Evolutionary conservation across 2,329 filamentous ascomycete genomes (phyloP), one percentile per base, ranked within the genome.

Genomic region (Neospermospora avenae): DNA sequence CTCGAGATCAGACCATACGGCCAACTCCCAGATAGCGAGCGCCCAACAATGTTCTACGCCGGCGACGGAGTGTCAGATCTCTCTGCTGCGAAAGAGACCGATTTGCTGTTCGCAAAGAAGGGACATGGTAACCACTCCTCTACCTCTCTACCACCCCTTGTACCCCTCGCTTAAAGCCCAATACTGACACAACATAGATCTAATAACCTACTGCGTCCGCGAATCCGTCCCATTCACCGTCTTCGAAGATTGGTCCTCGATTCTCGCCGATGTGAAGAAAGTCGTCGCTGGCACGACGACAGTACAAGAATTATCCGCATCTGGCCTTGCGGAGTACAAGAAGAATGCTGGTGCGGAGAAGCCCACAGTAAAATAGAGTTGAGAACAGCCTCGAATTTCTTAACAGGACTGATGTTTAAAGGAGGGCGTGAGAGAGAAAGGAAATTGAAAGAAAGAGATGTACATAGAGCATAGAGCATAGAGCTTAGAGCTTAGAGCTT

Each of bases 1-100:
- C 80, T 93, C 57, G 91, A 95, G 73, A 91, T 99, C 70, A 86
- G 90, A 66, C 91, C 91, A 55, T 98, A 98, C 76, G 87, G 88
- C 2, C 80, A 85, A 25, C 80, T 96, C 45, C 86, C 90, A 0
- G 80, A 80, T 14, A 74, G 79, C 34, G 76, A 89, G 70, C 83
- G 92, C 44, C 95, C 95, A 2, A 87, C 85, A 41, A 84, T 98
- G 77, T 91, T 98, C 74, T 99, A 99, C 71, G 93, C 95, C 34
- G 95, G 95, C 60, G 93, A 98, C 69, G 93, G 93, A 52, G 91
- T 97, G 4, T 96, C 90, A 2, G 93, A 98, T 73, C 80, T 98
- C 55, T 96, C 90, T 25, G 95, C 93, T 8, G 93, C 95, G 3
- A 86, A 89, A 68, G 93, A 98, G 80, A 96, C 93, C 2, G 92